Conservation (phyloP, 768 basidiomycete genomes). For the Daedaleopsis nitida region DNA sequence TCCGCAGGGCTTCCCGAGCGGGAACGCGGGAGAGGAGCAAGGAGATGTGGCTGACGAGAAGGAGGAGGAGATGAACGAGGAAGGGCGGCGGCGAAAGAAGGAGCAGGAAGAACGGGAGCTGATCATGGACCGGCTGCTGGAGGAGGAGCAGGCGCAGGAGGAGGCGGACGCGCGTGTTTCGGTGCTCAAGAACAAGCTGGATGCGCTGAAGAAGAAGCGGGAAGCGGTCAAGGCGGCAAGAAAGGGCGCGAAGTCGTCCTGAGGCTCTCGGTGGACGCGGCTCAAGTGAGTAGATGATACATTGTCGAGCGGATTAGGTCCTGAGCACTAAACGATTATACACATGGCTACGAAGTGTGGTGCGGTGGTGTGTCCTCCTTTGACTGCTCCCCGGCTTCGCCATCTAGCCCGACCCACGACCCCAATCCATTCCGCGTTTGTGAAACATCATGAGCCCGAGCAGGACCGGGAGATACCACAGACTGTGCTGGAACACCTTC, state of each 20-base stretch:
- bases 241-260: slow-evolving; percentile 2
- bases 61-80: slow-evolving; percentile 43
- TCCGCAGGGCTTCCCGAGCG: slow-evolving; percentile 49
- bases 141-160: slow-evolving; percentile 86
- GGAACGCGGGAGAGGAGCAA: slow-evolving; percentile 27
- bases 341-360: neutral
- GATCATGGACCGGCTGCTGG: slow-evolving; percentile 83
- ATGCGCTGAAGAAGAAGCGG: slow-evolving; percentile 53
- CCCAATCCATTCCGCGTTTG: slow-evolving; percentile 85
- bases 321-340: neutral
- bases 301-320: neutral
- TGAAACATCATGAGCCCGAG: slow-evolving; percentile 94
- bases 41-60: slow-evolving; percentile 24
- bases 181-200: slow-evolving; percentile 64
- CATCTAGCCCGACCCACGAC: slow-evolving; percentile 53
- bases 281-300: neutral
- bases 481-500: slow-evolving; percentile 71
- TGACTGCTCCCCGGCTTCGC: slow-evolving; percentile 6
- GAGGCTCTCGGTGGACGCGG: neutral
- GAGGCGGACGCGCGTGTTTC: slow-evolving; percentile 80
- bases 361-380: neutral
- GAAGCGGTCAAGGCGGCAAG: slow-evolving; percentile 36
- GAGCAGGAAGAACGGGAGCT: slow-evolving; percentile 77
- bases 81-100: slow-evolving; percentile 48
- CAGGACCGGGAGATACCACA: slow-evolving; percentile 91